A percentile compares a stretch with the other conserved stretches of the same genome.
These are phyloP conservation scores for Zea luxurians DNA, from an alignment of 176 grass and related monocot species.

Conservation along the genomic window DNA sequence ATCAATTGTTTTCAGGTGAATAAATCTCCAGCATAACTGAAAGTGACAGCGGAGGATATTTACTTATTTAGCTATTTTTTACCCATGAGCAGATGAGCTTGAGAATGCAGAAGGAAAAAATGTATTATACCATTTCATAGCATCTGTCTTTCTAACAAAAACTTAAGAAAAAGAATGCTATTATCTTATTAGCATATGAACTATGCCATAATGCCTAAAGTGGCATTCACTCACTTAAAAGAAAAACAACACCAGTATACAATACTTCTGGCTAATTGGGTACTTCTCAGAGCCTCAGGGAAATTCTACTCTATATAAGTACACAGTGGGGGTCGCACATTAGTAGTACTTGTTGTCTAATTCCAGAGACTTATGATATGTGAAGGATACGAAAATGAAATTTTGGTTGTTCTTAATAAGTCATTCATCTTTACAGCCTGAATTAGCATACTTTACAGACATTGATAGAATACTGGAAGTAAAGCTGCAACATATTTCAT, in stretches of 20 bases:
- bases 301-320: slow-evolving; percentile 29
- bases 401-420: slow-evolving; percentile 11
- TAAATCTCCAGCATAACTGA: background rate
- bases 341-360: background rate
- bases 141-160: slow-evolving; percentile 10
- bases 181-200: slow-evolving; percentile 1
- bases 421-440: background rate
- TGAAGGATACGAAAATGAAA: slow-evolving; percentile 18
- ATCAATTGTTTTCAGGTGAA: slow-evolving; percentile 14
- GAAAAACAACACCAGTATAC: slow-evolving; percentile 22
- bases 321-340: background rate
- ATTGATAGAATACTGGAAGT: background rate
- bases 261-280: background rate
- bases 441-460: slow-evolving; percentile 6
- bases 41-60: background rate
- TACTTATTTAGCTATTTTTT: background rate
- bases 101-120: slow-evolving; percentile 12
- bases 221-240: background rate
- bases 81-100: background rate
- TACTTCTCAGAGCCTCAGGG: background rate
- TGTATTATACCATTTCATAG: slow-evolving; percentile 10
- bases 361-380: background rate
- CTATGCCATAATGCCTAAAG: background rate
- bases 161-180: slow-evolving; percentile 9
- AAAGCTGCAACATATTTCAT: slow-evolving; percentile 10